Percentiles rank a stretch among this genome's conserved stretches.
Conservation (phyloP, 352 stramenopile genomes). For the Globisporangium nagaii region DNA sequence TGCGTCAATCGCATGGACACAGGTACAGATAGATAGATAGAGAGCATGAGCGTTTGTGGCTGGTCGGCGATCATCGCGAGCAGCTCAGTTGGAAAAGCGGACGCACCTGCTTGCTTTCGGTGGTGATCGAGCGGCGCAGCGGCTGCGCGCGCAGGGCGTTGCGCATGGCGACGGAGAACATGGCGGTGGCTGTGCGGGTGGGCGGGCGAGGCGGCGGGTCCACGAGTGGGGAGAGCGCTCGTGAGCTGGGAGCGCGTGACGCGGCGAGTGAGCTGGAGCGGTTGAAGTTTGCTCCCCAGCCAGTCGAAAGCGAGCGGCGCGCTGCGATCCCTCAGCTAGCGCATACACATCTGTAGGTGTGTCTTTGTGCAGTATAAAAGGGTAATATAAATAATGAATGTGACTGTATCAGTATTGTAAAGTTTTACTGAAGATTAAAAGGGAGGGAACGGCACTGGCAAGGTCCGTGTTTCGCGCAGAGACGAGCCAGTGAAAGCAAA, state of each 20-base stretch:
- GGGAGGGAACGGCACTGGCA: not conserved
- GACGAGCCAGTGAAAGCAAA: not conserved
- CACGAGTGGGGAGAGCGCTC: too few relatives aligned
- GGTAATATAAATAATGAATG: too few relatives aligned
- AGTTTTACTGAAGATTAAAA: not conserved
- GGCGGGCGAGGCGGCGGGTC: not conserved
- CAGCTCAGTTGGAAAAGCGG: too few relatives aligned
- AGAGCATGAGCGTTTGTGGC: not conserved
- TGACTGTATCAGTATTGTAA: too few relatives aligned
- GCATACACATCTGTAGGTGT: too few relatives aligned
- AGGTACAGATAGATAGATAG: not conserved
- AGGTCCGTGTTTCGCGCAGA: not conserved
- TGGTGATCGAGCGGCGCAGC: constrained; percentile 39
- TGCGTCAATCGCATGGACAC: not conserved
- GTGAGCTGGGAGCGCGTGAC: not conserved
- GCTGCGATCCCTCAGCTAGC: too few relatives aligned
- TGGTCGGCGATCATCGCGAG: not conserved
- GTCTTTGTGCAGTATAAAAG: too few relatives aligned
- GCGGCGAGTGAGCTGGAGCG: not conserved
- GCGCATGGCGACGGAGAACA: constrained; percentile 19
- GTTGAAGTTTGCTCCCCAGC: too few relatives aligned
- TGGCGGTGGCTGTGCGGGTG: not conserved
- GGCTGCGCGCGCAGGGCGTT: constrained; percentile 9
- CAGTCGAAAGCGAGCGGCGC: not conserved
- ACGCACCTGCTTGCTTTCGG: constrained; percentile 44